Percentiles rank a stretch among this genome's conserved stretches.
These are phyloP conservation scores for Begonia fuchsioides DNA, from an alignment of 306 rosid genomes.

Conservation along the genomic window DNA sequence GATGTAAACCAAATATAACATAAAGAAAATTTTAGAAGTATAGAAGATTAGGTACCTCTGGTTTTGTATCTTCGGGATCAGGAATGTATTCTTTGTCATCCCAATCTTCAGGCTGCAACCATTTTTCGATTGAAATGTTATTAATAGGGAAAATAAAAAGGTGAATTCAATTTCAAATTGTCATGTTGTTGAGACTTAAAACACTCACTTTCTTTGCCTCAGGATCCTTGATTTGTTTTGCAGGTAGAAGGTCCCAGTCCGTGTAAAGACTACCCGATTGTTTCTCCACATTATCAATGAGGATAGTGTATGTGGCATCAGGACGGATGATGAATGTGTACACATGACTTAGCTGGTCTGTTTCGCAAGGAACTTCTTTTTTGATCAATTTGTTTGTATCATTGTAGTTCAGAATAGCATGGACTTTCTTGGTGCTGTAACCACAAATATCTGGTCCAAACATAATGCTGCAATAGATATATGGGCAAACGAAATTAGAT, in stretches of 20 bases:
- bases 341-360: slow-evolving; percentile 90
- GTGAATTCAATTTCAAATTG: not conserved
- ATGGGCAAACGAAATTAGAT: slow-evolving; percentile 10
- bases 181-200: not conserved
- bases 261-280: slow-evolving; percentile 88
- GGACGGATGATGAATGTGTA: slow-evolving; percentile 87
- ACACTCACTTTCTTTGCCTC: slow-evolving; percentile 68
- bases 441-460: slow-evolving; percentile 99
- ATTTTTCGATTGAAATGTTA: slow-evolving; percentile 6
- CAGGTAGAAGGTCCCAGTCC: slow-evolving; percentile 92
- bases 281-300: slow-evolving; percentile 87
- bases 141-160: slow-evolving; percentile 8
- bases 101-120: slow-evolving; percentile 94
- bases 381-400: slow-evolving; percentile 76
- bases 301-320: slow-evolving; percentile 89
- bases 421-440: slow-evolving; percentile 96
- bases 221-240: slow-evolving; percentile 89
- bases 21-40: too few species aligned
- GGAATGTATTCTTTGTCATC: slow-evolving; percentile 92
- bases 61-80: slow-evolving; percentile 93
- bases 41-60: slow-evolving; percentile 41
- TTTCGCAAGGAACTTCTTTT: slow-evolving; percentile 99
- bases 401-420: slow-evolving; percentile 74
- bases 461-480: slow-evolving; percentile 61
- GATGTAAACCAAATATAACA: not conserved